phyloP scores from a whole-genome alignment of 2,329 filamentous ascomycete genomes.

The Aureobasidium sp. region DNA sequence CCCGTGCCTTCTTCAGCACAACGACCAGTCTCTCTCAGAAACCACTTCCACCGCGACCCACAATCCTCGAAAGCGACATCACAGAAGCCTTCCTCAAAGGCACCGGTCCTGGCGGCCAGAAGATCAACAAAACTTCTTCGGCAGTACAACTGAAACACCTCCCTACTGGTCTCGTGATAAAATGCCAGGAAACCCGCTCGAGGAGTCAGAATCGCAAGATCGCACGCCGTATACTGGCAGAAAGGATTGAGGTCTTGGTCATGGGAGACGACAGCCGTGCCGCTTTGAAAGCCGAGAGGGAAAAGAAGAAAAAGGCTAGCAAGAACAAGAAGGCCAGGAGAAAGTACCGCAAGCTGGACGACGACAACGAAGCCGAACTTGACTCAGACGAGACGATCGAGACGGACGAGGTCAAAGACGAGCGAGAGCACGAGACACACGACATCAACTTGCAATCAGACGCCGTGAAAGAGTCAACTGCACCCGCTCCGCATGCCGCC shows the following conservation, averaged over 20 bases:
- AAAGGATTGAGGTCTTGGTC: conserved; percentile 63
- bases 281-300: conserved; percentile 53
- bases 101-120: conserved; percentile 86
- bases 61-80: conserved; percentile 69
- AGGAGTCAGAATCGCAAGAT: conserved; percentile 79
- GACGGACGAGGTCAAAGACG: not conserved
- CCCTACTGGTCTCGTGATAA: conserved; percentile 86
- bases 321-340: conserved; percentile 71
- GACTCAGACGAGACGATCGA: conserved; percentile 2
- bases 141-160: conserved; percentile 88
- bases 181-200: conserved; percentile 85
- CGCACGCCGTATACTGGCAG: conserved; percentile 67
- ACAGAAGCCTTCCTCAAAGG: conserved; percentile 83
- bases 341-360: conserved; percentile 61
- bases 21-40: conserved; percentile 33
- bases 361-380: conserved; percentile 26
- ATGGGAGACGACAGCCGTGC: conserved; percentile 63
- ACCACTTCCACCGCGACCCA: conserved; percentile 64
- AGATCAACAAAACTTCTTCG: conserved; percentile 97
- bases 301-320: conserved; percentile 64
- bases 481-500: not conserved
- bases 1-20: conserved; percentile 17
- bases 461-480: not conserved
- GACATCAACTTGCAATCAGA: not conserved
- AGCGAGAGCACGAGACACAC: not conserved